These are phyloP conservation scores for Komagataella phaffii DNA, from an alignment of 805 yeast genomes.

Conservation along the genomic window DNA sequence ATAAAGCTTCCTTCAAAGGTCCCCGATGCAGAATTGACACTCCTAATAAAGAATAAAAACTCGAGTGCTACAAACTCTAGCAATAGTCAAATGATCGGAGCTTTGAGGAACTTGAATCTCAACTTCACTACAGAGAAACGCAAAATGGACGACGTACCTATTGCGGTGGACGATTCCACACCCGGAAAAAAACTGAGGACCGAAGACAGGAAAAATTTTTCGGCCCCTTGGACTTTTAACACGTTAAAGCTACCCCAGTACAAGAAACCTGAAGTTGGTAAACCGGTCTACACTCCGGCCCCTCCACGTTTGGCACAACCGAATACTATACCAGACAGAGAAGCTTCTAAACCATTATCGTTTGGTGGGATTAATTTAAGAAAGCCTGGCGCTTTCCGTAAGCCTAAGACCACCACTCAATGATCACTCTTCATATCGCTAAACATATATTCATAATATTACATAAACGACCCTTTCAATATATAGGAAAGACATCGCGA, in stretches of 20 bases:
- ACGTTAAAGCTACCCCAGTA: constrained; percentile 17
- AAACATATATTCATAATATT: background rate
- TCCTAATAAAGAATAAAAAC: constrained; percentile 1
- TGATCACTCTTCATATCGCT: background rate
- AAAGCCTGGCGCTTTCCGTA: constrained; percentile 20
- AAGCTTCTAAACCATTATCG: background rate
- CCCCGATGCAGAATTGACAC: constrained; percentile 11
- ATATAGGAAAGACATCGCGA: background rate
- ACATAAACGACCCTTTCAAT: background rate
- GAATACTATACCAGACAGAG: background rate
- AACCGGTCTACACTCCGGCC: background rate
- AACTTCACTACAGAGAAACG: background rate
- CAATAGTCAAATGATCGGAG: constrained; percentile 2
- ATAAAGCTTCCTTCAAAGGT: constrained; percentile 8
- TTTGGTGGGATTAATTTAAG: constrained; percentile 9
- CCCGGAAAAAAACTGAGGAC: constrained; percentile 1
- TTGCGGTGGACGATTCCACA: constrained; percentile 1
- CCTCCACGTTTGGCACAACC: background rate
- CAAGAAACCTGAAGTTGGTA: constrained; percentile 11
- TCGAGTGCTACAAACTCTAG: background rate
- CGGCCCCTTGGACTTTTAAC: constrained; percentile 4
- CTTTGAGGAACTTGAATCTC: background rate
- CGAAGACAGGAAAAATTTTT: constrained; percentile 1
- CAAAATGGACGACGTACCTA: background rate
- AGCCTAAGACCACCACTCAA: constrained; percentile 7